Evolutionary conservation across 108 stramenopile genomes (phyloP), one percentile per base, ranked within the genome.

Genomic region (Pseudonitzschia multistriata): DNA sequence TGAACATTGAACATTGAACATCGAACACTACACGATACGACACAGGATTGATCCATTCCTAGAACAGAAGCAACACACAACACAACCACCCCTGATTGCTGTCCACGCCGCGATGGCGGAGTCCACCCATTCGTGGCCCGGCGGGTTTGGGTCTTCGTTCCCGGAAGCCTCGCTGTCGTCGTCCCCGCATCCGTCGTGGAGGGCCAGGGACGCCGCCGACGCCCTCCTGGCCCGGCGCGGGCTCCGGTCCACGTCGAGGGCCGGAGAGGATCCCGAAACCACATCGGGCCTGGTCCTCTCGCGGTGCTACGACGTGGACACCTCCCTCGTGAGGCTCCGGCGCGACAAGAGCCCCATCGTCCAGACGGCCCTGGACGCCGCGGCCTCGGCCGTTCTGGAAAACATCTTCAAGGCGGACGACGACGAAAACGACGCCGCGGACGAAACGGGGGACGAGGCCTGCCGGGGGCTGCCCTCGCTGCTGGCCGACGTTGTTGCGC

Each of bases 331-430:
- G 14, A 36, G 74, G 15, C 19, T 79, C 3, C 73, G 71, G 13
- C 72, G 73, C n/a, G 76, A 83, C 70, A 83, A 83, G 40, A 63
- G 76, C 14, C 30, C 67, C 11, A 50, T 81, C 3, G 80, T 85
- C 29, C 77, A 67, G 57, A 57, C 14, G 24, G 67, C 80, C 7
- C 81, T 85, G 70, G 67, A 73, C n/a, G 74, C 71, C 27, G 84
- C 84, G 4, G 84, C 84, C 17, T 31, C 52, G 1, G 49, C 67
- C 21, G 60, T 85, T 30, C 39, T 79, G 8, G 61, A 72, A 11
- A 63, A 55, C 1, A 37, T 74, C 14, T 55, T 75, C 42, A 74
- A 74, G 52, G 50, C 53, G 15, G 66, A 77, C 14, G 67, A 74
- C 13, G 62, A 84, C 45, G 68, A 52, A 2, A 14, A 2, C 4